A percentile compares a stretch with the other conserved stretches of the same genome.
These are phyloP conservation scores for Sphaerosporella brunnea DNA, from an alignment of 495 filamentous ascomycete genomes.

Conservation along the genomic window DNA sequence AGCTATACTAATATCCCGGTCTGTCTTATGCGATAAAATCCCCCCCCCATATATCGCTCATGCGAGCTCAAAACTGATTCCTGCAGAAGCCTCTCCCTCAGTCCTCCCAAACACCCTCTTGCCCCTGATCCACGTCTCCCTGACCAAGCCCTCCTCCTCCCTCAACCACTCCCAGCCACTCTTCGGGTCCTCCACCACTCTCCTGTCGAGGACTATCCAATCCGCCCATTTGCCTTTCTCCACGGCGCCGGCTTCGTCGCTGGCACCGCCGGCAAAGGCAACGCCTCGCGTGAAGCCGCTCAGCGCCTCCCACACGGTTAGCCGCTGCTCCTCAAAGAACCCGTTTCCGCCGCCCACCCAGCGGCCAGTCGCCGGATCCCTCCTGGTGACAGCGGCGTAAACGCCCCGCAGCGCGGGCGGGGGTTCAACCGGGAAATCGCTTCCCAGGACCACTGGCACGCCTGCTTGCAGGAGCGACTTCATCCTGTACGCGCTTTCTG, in stretches of 20 bases:
- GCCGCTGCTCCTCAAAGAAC: conserved; percentile 37
- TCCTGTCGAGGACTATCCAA: conserved; percentile 42
- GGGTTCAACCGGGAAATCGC: conserved; percentile 50
- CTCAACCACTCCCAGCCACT: conserved; percentile 32
- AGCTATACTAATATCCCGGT: too few relatives aligned
- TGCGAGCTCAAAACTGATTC: too few relatives aligned
- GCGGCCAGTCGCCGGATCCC: conserved; percentile 32
- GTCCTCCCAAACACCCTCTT: conserved; percentile 25
- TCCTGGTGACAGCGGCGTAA: conserved; percentile 42
- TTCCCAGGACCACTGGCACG: conserved; percentile 34
- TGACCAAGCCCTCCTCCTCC: conserved; percentile 31
- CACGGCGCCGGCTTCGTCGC: conserved; percentile 37
- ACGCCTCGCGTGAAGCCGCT: conserved; percentile 38
- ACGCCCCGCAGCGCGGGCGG: conserved; percentile 40
- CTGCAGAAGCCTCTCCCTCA: too few relatives aligned
- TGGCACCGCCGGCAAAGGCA: conserved; percentile 32
- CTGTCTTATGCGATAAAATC: too few relatives aligned
- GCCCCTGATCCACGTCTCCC: conserved; percentile 48
- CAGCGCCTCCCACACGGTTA: conserved; percentile 38
- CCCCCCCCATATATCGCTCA: too few relatives aligned
- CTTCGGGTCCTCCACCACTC: conserved; percentile 27
- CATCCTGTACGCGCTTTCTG: conserved; percentile 41
- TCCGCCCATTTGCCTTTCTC: conserved; percentile 38
- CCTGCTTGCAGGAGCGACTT: conserved; percentile 33
- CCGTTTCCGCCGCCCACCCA: conserved; percentile 32